Evolutionary conservation across 331 rosid species (phyloP).

Genomic region (Spiraea crenata): DNA sequence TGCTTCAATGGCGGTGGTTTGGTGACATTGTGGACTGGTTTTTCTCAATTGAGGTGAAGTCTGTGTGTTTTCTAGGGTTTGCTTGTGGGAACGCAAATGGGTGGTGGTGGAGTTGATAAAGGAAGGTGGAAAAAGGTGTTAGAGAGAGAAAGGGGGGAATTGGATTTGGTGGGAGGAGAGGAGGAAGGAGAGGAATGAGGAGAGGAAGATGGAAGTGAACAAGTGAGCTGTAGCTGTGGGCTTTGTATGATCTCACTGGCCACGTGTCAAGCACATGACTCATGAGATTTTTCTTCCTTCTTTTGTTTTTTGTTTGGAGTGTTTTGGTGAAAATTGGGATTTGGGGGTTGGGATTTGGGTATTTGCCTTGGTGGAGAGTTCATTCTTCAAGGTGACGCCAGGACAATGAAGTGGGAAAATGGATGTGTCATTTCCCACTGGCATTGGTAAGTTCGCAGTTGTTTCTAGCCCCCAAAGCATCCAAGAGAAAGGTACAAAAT

Average conservation of each 20-base stretch:
- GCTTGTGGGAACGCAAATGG: neutral
- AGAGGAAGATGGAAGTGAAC: neutral
- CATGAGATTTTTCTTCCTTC: conserved; percentile 8
- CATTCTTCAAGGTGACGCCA: neutral
- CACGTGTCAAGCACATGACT: conserved; percentile 57
- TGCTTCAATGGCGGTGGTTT: conserved; percentile 21
- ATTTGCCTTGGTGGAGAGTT: no score
- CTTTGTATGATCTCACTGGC: conserved; percentile 19
- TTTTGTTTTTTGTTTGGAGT: conserved; percentile 12
- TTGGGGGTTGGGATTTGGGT: neutral
- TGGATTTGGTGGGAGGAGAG: conserved; percentile 24
- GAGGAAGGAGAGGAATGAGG: neutral
- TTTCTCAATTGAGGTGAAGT: no score
- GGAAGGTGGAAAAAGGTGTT: neutral
- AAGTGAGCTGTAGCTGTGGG: neutral
- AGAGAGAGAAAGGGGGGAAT: neutral
- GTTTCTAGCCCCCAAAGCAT: neutral
- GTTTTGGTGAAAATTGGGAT: neutral
- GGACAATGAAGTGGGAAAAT: neutral
- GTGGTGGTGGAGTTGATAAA: conserved; percentile 18
- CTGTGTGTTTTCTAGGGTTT: neutral
- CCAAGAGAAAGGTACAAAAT: neutral
- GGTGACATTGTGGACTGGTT: neutral
- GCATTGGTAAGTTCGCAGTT: neutral
- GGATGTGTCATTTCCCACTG: neutral